Evolutionary conservation across 2,329 filamentous ascomycete genomes (phyloP), one percentile per base, ranked within the genome.

Genomic region (Aspergillus sclerotialis): DNA sequence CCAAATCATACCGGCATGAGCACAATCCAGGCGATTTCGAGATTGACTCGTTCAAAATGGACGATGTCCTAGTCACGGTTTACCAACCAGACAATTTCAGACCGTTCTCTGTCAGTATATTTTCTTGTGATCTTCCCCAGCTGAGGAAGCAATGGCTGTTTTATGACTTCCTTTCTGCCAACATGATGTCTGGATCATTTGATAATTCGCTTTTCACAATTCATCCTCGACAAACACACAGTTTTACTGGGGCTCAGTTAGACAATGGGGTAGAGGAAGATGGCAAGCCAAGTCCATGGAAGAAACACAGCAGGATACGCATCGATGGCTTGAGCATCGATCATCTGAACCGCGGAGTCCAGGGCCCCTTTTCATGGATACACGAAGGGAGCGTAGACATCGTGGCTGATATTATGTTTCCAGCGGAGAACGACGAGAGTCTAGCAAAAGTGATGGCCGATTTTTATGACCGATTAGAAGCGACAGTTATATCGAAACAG

Each of bases 131-230:
- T 53, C 74, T 98, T 25, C 90, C 92, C 1, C 84, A 92, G 51
- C 68, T 98, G 30, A 78, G 92, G 33, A 96, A 95, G 55, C 90
- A 94, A 53, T 98, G 88, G 84, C 72, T 98, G 0, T 95, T 96
- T 60, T 98, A 98, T 67, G 92, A 98, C 60, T 93, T 98, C 48
- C 66, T 98, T 17, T 92, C 85, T 1, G 92, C 92, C 12, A 95
- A 86, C 54, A 90, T 92, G 60, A 94, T 96, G 78, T 94, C 87
- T 9, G 92, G 92, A 2, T 92, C 88, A 1, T 94, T 85, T 49
- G 92, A 98, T 54, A 87, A 92, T 36, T 96, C 92, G 0, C 72
- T 98, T 3, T 98, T 98, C 60, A 96, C 89, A 0, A 94, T 98
- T 30, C 92, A 98, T 58, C 92, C 90, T 4, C 78, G 88, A 12